Conservation (phyloP, 1,284 basidiomycete genomes). For the Wallemia ichthyophaga region DNA sequence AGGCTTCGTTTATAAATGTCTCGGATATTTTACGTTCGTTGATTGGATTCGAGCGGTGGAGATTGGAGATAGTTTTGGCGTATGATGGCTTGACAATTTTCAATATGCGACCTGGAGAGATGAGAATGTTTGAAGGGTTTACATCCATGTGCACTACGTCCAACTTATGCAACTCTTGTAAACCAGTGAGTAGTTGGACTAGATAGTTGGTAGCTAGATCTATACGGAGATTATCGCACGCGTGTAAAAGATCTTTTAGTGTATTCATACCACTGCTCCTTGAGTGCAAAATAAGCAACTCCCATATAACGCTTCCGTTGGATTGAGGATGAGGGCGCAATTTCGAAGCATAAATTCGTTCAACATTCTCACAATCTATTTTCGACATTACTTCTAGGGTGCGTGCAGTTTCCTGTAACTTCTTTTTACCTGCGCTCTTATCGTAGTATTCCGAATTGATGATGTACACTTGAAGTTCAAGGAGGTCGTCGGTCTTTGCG, state of each 20-base stretch:
- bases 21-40: conserved; percentile 2
- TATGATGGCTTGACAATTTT: conserved; percentile 9
- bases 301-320: conserved; percentile 6
- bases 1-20: conserved; percentile 3
- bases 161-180: conserved; percentile 10
- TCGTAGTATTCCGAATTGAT: conserved; percentile 11
- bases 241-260: conserved; percentile 9
- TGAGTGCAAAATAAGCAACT: conserved; percentile 5
- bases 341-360: conserved; percentile 8
- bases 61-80: conserved; percentile 9
- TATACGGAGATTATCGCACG: conserved; percentile 3
- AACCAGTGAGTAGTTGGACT: conserved; percentile 8
- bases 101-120: not conserved
- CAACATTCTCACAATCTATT: conserved; percentile 7
- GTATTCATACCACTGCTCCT: conserved; percentile 9
- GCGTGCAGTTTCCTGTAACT: conserved; percentile 12
- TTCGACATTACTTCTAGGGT: conserved; percentile 10
- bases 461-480: conserved; percentile 8
- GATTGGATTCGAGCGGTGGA: conserved; percentile 11
- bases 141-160: conserved; percentile 11
- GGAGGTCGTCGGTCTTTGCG: not conserved
- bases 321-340: not conserved
- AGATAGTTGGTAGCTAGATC: conserved; percentile 5
- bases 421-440: conserved; percentile 9
- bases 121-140: conserved; percentile 6